Percentiles rank a stretch among this genome's conserved stretches.
These are phyloP conservation scores for Posidonia australis DNA, from an alignment of 106 monocot species.

Conservation along the genomic window DNA sequence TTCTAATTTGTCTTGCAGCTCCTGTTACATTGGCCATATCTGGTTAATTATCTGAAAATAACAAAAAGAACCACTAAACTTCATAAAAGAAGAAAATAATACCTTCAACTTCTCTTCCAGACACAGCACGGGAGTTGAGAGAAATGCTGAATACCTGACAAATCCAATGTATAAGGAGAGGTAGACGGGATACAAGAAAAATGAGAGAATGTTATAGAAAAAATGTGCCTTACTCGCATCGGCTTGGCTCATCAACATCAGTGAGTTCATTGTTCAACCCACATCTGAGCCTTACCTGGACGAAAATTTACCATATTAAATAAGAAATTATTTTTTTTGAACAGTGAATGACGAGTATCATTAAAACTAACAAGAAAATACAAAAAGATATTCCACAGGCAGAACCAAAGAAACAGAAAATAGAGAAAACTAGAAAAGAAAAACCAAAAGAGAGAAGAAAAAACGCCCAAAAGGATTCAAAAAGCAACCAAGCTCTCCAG, in stretches of 20 bases:
- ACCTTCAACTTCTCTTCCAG: slow-evolving; percentile 77
- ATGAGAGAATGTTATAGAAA: not conserved
- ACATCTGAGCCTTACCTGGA: slow-evolving; percentile 93
- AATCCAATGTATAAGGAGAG: not conserved
- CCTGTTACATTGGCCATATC: slow-evolving; percentile 27
- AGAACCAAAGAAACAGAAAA: no score
- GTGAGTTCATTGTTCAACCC: slow-evolving; percentile 81
- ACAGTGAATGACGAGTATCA: no score
- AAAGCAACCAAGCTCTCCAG: no score
- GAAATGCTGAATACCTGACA: slow-evolving; percentile 58
- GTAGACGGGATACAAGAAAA: not conserved
- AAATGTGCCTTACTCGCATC: slow-evolving; percentile 90
- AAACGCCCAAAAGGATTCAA: no score
- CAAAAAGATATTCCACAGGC: no score
- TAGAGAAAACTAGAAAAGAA: no score
- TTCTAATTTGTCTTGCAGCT: slow-evolving; percentile 67
- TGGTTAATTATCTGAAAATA: not conserved
- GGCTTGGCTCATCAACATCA: slow-evolving; percentile 90
- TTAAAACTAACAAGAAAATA: no score
- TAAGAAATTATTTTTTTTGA: no score
- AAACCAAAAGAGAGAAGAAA: no score
- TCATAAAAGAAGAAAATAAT: not conserved
- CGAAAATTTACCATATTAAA: not conserved
- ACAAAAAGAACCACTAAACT: not conserved
- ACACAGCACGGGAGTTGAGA: slow-evolving; percentile 74